These are phyloP conservation scores for Fusarium gaditjirri DNA, from an alignment of 2,329 filamentous ascomycete genomes.

Conservation along the genomic window DNA sequence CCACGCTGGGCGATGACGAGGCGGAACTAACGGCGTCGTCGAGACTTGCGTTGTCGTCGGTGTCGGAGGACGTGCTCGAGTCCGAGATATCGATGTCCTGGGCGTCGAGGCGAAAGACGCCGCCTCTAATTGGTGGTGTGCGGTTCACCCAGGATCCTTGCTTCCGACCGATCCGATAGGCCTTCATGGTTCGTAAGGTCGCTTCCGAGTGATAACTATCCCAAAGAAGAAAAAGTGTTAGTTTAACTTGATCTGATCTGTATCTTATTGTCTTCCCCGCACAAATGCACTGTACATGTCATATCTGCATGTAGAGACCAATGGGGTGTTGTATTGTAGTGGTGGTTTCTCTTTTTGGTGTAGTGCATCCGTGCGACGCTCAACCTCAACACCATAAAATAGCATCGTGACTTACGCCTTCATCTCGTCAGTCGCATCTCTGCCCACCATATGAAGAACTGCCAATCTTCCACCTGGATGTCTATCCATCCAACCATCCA, in stretches of 20 bases:
- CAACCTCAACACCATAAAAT: background rate
- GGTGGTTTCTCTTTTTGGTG: background rate
- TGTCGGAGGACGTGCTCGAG: slow-evolving; percentile 20
- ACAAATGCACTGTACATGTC: background rate
- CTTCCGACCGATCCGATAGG: slow-evolving; percentile 68
- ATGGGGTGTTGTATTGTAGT: slow-evolving; percentile 16
- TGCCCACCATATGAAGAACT: slow-evolving; percentile 64
- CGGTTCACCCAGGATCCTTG: slow-evolving; percentile 67
- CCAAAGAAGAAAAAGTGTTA: slow-evolving; percentile 27
- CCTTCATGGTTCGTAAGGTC: slow-evolving; percentile 67
- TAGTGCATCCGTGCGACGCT: background rate
- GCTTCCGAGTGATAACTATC: slow-evolving; percentile 65
- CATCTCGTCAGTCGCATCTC: slow-evolving; percentile 52
- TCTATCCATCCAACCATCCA: slow-evolving; percentile 67
- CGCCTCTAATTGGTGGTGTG: slow-evolving; percentile 68
- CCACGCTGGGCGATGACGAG: slow-evolving; percentile 29
- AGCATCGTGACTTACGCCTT: slow-evolving; percentile 44
- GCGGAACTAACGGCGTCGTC: slow-evolving; percentile 32
- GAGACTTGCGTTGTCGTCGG: slow-evolving; percentile 28
- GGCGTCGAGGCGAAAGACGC: slow-evolving; percentile 49
- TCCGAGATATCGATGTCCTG: slow-evolving; percentile 23
- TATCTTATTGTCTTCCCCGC: background rate
- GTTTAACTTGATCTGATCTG: slow-evolving; percentile 6
- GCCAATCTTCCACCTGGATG: slow-evolving; percentile 70
- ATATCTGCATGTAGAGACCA: slow-evolving; percentile 11